phyloP scores from a whole-genome alignment of 345 rosid species.

The Turritis glabra region DNA sequence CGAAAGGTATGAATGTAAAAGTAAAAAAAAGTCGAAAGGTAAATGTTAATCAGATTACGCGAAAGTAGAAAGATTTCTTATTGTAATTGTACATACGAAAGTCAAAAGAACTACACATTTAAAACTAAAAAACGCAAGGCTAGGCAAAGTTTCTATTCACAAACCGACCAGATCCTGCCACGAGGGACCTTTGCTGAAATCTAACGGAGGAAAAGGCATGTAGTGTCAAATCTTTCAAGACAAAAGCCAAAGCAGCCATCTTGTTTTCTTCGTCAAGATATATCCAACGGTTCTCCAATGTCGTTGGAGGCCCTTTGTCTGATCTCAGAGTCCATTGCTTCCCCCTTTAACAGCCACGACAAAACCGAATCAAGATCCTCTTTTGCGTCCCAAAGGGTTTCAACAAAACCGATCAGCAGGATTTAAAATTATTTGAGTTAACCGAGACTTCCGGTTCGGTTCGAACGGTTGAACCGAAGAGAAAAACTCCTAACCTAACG shows the following conservation, averaged over 20 bases:
- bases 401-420: too few relatives aligned
- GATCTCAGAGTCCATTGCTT: not conserved
- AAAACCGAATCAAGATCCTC: conserved; percentile 4
- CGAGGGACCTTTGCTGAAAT: not conserved
- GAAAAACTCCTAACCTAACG: too few relatives aligned
- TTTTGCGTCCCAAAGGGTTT: conserved; percentile 15
- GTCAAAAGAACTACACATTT: not conserved
- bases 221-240: conserved; percentile 30
- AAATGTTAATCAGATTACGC: too few relatives aligned
- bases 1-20: too few relatives aligned
- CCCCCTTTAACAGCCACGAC: conserved; percentile 30
- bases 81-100: too few relatives aligned
- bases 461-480: too few relatives aligned
- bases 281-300: conserved; percentile 14
- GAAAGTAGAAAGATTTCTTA: too few relatives aligned
- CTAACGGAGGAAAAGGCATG: not conserved
- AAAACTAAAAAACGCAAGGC: not conserved
- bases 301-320: not conserved
- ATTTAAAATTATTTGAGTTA: too few relatives aligned
- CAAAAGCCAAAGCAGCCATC: conserved; percentile 46
- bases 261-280: conserved; percentile 29
- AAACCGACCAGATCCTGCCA: not conserved
- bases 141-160: too few relatives aligned
- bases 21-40: too few relatives aligned
- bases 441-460: too few relatives aligned